Conservation (phyloP, 352 stramenopile species). For the Aphanomyces stellatus region DNA sequence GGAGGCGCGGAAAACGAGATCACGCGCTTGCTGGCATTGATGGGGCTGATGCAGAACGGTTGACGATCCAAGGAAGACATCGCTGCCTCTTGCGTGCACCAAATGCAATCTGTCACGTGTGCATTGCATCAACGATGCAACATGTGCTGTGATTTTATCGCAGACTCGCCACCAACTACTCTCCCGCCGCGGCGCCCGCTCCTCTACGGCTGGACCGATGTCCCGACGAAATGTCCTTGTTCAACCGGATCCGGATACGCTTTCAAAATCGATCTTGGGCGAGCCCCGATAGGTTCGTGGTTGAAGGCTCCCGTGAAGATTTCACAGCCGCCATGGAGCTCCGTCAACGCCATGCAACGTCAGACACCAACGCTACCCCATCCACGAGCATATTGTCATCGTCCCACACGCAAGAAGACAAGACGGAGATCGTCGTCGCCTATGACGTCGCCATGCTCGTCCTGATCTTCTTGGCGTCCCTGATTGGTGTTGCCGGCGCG, state of each 20-base stretch:
- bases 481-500: constrained; percentile 28
- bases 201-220: too few relatives aligned
- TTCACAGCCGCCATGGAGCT: neutral
- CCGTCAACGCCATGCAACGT: neutral
- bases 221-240: neutral
- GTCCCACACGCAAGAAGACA: neutral
- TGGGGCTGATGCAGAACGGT: constrained; percentile 1
- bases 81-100: neutral
- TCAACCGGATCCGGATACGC: neutral
- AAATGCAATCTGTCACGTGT: too few relatives aligned
- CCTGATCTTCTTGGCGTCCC: constrained; percentile 35
- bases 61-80: neutral
- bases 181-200: too few relatives aligned
- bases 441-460: constrained; percentile 16
- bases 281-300: too few relatives aligned
- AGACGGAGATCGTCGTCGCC: neutral
- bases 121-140: too few relatives aligned
- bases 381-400: too few relatives aligned
- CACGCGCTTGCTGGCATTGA: neutral
- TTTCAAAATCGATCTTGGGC: neutral
- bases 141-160: too few relatives aligned
- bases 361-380: neutral
- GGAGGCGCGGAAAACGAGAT: neutral
- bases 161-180: too few relatives aligned
- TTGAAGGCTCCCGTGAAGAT: too few relatives aligned